These are phyloP conservation scores for Talaromyces sp. DNA, from an alignment of 2,329 filamentous ascomycete species.

Conservation along the genomic window DNA sequence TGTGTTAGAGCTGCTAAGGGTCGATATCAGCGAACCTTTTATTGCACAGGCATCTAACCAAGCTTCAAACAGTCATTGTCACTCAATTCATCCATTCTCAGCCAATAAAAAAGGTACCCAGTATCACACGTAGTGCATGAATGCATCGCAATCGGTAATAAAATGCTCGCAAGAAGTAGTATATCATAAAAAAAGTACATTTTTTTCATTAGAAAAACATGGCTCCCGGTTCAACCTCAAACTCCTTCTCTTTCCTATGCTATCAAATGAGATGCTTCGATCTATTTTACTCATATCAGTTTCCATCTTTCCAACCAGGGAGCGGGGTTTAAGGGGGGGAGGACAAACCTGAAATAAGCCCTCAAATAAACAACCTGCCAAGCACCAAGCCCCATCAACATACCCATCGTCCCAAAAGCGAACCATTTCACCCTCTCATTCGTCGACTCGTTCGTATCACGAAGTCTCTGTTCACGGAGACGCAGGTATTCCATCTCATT, in stretches of 20 bases:
- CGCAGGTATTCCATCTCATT: constrained; percentile 95
- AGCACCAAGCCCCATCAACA: constrained; percentile 79
- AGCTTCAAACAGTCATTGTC: background rate
- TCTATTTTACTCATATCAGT: constrained; percentile 31
- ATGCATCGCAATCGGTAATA: background rate
- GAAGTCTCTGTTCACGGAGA: constrained; percentile 81
- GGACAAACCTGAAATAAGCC: constrained; percentile 77
- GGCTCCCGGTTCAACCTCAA: background rate
- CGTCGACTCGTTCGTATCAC: constrained; percentile 99
- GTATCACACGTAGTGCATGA: constrained; percentile 1
- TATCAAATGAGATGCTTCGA: constrained; percentile 63
- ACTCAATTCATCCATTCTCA: background rate
- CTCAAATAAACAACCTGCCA: constrained; percentile 98
- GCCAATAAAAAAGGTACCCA: background rate
- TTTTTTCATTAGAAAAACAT: constrained; percentile 11
- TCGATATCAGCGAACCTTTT: background rate
- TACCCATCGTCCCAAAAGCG: constrained; percentile 84
- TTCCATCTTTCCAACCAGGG: background rate
- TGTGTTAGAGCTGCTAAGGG: background rate
- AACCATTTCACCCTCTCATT: constrained; percentile 99
- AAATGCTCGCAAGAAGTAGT: constrained; percentile 1
- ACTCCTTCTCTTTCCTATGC: background rate
- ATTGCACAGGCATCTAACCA: background rate
- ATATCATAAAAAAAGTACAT: constrained; percentile 12
- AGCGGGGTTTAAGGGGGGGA: background rate